Base-by-base conservation (phyloP, 148 eudicot genomes). In the Rhododendron williamsianum region DNA sequence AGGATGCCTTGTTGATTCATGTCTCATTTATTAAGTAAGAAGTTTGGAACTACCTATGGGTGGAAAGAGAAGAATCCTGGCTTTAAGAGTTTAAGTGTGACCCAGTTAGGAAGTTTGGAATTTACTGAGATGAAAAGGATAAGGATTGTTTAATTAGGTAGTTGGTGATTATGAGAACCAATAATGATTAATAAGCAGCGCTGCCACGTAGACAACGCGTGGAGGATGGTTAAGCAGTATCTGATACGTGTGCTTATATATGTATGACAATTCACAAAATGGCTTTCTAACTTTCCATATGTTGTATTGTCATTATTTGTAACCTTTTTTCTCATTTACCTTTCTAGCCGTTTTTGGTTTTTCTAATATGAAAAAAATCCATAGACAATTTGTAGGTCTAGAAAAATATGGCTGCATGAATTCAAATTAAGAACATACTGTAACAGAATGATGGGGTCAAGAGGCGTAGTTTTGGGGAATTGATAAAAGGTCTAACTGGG, bases 401-500 rank as follows among this genome's bases (percentile, higher is more conserved):
- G 82, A 19, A 27, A 48, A 79, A 45, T 67, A 49, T 51, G 3
- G 33, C 36, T 48, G 38, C 38, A 79, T 54, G 15, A 79, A n/a
- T 49, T 48, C 60, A 13, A 79, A 78, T 4, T 49, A 49, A 79
- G 60, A 79, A 79, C 60, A 79, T 12, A 6, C 8, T n/a, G 82
- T 54, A 49, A 48, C 60, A 49, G 21, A n/a, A 30, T 49, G 82
- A 27, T 27, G 63, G 63, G 30, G 10, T 79, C 8, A 18, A 79
- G 11, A 49, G 38, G 78, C 12, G 4, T 76, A 76, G 23, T 76
- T 76, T 38, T 76, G 48, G 78, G 78, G n/a, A 38, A 35, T 36
- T 38, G 78, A 67, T 76, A 76, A 76, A 36, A 76, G n/a, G 78
- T 76, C 78, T 38, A 76, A 76, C 48, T 38, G 12, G 78, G 43